Evolutionary conservation across 129 eudicot species (phyloP).

Genomic region (Calendula officinalis): DNA sequence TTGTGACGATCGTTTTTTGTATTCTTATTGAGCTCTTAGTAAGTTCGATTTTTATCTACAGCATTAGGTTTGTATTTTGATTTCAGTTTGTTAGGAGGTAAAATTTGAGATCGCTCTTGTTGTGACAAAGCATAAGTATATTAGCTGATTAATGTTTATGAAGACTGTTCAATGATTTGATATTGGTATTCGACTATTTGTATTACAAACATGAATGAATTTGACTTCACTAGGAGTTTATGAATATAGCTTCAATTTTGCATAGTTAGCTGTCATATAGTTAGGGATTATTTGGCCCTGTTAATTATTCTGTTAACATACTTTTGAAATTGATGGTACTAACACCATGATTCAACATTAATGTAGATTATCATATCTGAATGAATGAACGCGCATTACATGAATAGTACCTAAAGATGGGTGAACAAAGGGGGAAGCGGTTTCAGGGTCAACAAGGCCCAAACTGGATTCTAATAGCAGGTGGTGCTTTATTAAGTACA

Average conservation of each 20-base stretch:
- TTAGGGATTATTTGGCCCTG: no score
- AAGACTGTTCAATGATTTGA: neutral
- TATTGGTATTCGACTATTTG: neutral
- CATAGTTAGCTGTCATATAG: no score
- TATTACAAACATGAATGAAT: no score
- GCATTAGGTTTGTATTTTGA: neutral
- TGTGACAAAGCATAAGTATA: no score
- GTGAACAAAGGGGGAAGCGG: constrained; percentile 48
- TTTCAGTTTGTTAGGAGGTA: neutral
- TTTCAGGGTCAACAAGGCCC: constrained; percentile 69
- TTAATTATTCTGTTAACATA: no score
- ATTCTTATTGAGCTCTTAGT: constrained; percentile 6
- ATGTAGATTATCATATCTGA: constrained; percentile 33
- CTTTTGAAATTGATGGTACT: constrained; percentile 1
- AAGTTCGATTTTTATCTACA: neutral
- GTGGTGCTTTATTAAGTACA: constrained; percentile 91
- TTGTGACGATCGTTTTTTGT: neutral
- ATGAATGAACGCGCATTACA: constrained; percentile 23
- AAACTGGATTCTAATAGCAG: constrained; percentile 92
- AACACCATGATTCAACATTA: constrained; percentile 21
- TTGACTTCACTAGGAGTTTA: no score
- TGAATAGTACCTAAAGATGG: constrained; percentile 38
- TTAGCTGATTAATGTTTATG: constrained; percentile 1
- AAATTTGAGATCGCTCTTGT: no score
- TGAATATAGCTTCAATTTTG: no score